Base-by-base conservation (phyloP, 805 yeast genomes). In the Yarrowia divulgata region DNA sequence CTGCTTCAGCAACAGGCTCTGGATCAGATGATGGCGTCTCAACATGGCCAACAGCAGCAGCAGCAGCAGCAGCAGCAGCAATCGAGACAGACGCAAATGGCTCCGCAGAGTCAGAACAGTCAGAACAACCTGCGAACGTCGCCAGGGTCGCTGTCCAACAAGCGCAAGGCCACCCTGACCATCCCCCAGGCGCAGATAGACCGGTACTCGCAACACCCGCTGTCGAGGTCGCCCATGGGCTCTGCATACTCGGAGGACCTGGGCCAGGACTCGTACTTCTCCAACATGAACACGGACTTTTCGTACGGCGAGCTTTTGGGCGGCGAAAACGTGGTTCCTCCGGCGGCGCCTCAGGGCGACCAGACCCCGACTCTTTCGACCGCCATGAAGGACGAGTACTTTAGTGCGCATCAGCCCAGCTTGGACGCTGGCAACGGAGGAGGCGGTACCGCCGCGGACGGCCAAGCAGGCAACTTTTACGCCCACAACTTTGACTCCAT, bases 161-260 rank as follows among this genome's bases (percentile, higher is more conserved):
- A 63, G 16, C 35, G 68, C 48, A 48, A 63, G 37, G 68, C 68
- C 16, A 63, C 68, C 8, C 48, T 63, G 2, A 63, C 68, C 37
- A 49, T 63, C 48, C 68, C 68, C 19, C 68, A 63, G 37, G 68
- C 68, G 8, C 68, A 63, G 45, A 49, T 63, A 8, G 68, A 63
- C 57, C 43, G 68, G n/a, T 63, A 63, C 48, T 37, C 57, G 8
- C 57, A 48, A 8, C 68, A 63, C 16, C 68, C 68, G 7, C 57
- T 63, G 45, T 35, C 57, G 10, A 35, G 57, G 5, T 63, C 68
- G 10, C 68, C 68, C 18, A 39, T 63, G 68, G 68, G 57, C 12
- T 49, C 68, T 32, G 68, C 55, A 35, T 49, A 63, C 37, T 63
- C 57, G 7, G 68, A 63, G 29, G 66, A 60, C 9, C 52, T 43